Base-by-base conservation (phyloP, 768 basidiomycete genomes). In the Fomitopsis serialis region DNA sequence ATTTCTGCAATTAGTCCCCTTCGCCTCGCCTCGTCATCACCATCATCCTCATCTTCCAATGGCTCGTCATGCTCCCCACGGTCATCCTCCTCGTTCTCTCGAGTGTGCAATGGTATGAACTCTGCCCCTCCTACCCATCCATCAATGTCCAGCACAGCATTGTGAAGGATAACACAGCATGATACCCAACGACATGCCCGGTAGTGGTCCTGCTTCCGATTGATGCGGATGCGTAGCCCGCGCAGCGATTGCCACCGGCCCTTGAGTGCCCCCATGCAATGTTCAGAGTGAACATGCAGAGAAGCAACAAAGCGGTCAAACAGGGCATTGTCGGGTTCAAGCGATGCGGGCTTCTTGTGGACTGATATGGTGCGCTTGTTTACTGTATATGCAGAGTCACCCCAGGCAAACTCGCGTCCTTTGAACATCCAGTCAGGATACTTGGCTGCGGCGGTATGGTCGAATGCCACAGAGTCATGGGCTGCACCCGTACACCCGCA, bases 401-500 rank as follows among this genome's bases (percentile, higher is more conserved):
- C 45, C 45, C 23, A 45, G 10, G 27, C 27, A 24, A 24, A 45
- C 27, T 10, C 45, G 7, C 11, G 21, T 24, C 27, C 45, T 21
- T 45, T 29, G 22, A 45, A 45, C 27, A 45, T 24, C 21, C 23
- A 24, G 27, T 45, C 27, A 21, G 22, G 45, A 15, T 45, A 24
- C 27, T 45, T 45, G 23, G 43, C n/a, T 8, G 43, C 23, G 8
- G 19, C 19, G 8, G 43, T 44, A 10, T 45, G 23, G 15, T 45
- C 45, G 22, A 45, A 45, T 45, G 45, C 45, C 10, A 45, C 45
- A 45, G 45, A 45, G 27, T 45, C 45, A 45, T 45, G 45, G 27
- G 27, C 45, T 45, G 45, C 45, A 12, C 45, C 45, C 15, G 21
- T 45, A 24, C 27, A 7, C 22, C 45, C 21, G 21, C 22, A 24